Percentiles rank a stretch among this genome's conserved stretches.
phyloP scores from a whole-genome alignment of 352 stramenopile genomes.

The Aphanomyces astaci region DNA sequence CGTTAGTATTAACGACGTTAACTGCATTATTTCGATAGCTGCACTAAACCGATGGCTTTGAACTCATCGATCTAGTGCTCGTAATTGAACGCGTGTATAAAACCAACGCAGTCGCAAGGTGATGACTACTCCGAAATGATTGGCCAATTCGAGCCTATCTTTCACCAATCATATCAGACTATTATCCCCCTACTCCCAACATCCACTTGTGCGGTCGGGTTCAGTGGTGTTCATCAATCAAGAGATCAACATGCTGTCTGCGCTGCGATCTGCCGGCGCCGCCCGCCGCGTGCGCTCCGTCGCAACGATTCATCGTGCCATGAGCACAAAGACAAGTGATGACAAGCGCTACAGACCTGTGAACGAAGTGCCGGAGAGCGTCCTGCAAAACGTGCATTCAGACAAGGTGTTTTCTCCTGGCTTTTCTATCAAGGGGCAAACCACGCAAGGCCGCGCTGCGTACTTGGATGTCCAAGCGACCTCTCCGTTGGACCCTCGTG shows the following conservation, averaged over 20 bases:
- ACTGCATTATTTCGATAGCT: too few relatives aligned
- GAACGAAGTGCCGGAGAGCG: conserved; percentile 74
- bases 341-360: conserved; percentile 81
- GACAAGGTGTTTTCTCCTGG: conserved; percentile 75
- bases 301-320: neutral
- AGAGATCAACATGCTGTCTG: conserved; percentile 6
- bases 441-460: conserved; percentile 67
- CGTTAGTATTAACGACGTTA: too few relatives aligned
- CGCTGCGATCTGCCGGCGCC: neutral
- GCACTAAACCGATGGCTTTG: too few relatives aligned
- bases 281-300: neutral
- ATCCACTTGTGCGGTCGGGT: neutral
- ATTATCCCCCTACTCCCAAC: neutral
- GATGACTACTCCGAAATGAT: neutral
- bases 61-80: too few relatives aligned
- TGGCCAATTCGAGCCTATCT: neutral
- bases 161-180: neutral
- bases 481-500: conserved; percentile 96
- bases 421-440: conserved; percentile 56
- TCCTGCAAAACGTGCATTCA: conserved; percentile 67
- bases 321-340: neutral
- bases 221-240: neutral
- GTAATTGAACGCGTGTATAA: neutral
- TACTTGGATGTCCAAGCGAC: conserved; percentile 97
- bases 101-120: too few relatives aligned